Percentiles rank a stretch among this genome's conserved stretches.
Evolutionary conservation across 495 filamentous ascomycete species (phyloP).

Genomic region (Daldinia bambusicola): DNA sequence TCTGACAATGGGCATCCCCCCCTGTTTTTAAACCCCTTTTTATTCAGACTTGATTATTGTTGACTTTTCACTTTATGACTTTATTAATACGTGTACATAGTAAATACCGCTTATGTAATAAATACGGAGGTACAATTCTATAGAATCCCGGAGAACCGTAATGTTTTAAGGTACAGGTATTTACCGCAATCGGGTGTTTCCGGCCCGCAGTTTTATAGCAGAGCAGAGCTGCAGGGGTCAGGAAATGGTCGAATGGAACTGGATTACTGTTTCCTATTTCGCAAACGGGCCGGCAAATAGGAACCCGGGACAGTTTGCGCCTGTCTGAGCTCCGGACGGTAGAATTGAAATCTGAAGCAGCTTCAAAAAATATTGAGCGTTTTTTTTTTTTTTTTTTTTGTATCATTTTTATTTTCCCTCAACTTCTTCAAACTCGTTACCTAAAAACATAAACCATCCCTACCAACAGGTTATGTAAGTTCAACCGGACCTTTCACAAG

Average conservation of each 20-base stretch:
- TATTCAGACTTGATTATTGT: background rate
- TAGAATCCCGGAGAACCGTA: background rate
- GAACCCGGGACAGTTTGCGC: conserved; percentile 18
- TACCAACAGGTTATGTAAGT: conserved; percentile 16
- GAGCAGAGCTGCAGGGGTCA: too few species aligned
- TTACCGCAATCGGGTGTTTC: conserved; percentile 35
- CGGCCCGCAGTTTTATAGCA: conserved; percentile 31
- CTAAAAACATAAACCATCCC: conserved; percentile 7
- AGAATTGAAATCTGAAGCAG: conserved; percentile 22
- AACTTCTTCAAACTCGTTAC: background rate
- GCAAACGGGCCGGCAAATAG: conserved; percentile 37
- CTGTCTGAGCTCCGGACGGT: conserved; percentile 15
- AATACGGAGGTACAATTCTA: conserved; percentile 10
- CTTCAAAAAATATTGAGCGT: conserved; percentile 24
- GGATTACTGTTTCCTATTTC: conserved; percentile 24
- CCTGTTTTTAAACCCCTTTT: background rate
- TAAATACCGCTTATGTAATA: background rate
- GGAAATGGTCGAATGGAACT: conserved; percentile 30
- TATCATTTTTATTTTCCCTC: conserved; percentile 3
- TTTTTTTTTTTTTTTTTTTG: conserved; percentile 18
- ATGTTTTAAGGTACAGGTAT: background rate
- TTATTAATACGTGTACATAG: conserved; percentile 4
- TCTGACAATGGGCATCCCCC: background rate
- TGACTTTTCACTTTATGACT: background rate
- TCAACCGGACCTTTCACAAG: conserved; percentile 25